Percentiles rank a stretch among this genome's conserved stretches.
phyloP scores from a whole-genome alignment of 768 basidiomycete genomes.

The Kwoniella sp. region DNA sequence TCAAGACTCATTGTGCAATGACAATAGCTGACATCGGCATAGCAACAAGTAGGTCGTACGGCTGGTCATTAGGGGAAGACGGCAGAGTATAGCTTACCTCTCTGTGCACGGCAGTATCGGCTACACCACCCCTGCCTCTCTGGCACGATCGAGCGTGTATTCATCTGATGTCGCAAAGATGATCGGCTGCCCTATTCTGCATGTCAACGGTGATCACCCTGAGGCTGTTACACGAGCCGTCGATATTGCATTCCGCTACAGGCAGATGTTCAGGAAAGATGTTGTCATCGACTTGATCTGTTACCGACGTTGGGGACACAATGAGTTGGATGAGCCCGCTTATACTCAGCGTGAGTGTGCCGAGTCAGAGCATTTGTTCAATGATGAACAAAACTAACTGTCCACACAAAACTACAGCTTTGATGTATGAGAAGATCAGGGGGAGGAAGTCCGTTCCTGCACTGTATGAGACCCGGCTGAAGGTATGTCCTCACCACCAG shows the following conservation, averaged over 20 bases:
- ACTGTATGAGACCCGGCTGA: constrained; percentile 76
- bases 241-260: constrained; percentile 83
- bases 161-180: constrained; percentile 74
- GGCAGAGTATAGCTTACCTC: constrained; percentile 6
- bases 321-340: constrained; percentile 81
- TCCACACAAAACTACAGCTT: constrained; percentile 51
- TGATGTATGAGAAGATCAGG: constrained; percentile 88
- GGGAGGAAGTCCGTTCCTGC: constrained; percentile 74
- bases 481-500: constrained; percentile 60
- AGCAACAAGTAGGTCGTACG: constrained; percentile 51
- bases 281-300: constrained; percentile 86
- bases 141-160: constrained; percentile 80
- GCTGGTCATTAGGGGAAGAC: too few species aligned
- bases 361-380: too few species aligned
- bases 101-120: constrained; percentile 70
- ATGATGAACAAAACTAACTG: background rate
- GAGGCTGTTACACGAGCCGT: constrained; percentile 88
- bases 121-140: constrained; percentile 84
- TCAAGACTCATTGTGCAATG: constrained; percentile 20
- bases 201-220: constrained; percentile 88
- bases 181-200: constrained; percentile 83
- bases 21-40: constrained; percentile 3
- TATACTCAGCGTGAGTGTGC: constrained; percentile 67
- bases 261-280: constrained; percentile 85
- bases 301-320: constrained; percentile 85